These are phyloP conservation scores for Marasmius sp. DNA, from an alignment of 1,284 basidiomycete species.

Conservation along the genomic window DNA sequence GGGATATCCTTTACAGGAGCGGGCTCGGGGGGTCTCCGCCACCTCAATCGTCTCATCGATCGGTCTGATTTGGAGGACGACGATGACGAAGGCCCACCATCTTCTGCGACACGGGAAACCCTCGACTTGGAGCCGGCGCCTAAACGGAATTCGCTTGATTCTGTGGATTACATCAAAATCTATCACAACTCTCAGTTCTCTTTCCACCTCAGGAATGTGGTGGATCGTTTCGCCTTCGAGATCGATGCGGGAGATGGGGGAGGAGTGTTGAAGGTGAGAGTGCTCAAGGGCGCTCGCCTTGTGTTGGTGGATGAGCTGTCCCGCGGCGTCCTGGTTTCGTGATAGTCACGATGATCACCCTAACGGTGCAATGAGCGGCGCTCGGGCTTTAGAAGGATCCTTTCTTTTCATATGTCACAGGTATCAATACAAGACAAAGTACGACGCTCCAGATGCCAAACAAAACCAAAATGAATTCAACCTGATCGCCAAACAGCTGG, in stretches of 20 bases:
- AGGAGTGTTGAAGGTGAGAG: slow-evolving; percentile 24
- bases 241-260: slow-evolving; percentile 7
- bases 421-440: too few species aligned
- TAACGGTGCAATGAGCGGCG: too few species aligned
- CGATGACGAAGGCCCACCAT: background rate
- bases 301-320: slow-evolving; percentile 44
- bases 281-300: slow-evolving; percentile 38
- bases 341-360: background rate
- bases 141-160: background rate
- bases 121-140: background rate
- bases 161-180: slow-evolving; percentile 56
- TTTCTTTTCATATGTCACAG: too few species aligned
- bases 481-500: too few species aligned
- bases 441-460: too few species aligned
- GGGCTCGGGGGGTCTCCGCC: slow-evolving; percentile 3
- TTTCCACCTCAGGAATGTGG: slow-evolving; percentile 46
- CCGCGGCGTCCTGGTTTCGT: slow-evolving; percentile 41
- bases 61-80: background rate
- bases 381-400: too few species aligned
- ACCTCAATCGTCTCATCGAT: background rate
- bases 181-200: slow-evolving; percentile 54
- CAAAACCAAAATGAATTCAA: too few species aligned
- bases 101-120: background rate
- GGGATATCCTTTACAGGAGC: slow-evolving; percentile 51
- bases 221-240: slow-evolving; percentile 51